Percentiles rank a stretch among this genome's conserved stretches.
Evolutionary conservation across 768 basidiomycete species (phyloP).

Genomic region (Mycena amicta): DNA sequence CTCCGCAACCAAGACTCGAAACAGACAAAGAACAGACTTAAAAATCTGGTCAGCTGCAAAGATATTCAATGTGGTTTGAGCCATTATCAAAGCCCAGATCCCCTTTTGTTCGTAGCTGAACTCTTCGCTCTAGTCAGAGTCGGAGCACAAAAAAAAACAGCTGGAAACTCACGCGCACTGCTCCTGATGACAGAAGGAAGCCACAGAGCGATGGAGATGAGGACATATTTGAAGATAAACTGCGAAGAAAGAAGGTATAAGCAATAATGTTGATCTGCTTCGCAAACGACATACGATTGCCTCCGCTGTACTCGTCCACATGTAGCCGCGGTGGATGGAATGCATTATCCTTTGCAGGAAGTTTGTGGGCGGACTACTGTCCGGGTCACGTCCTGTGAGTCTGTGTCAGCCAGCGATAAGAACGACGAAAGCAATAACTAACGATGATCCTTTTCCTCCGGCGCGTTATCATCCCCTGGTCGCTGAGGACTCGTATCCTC

Average conservation of each 20-base stretch:
- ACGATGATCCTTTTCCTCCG: slow-evolving; percentile 16
- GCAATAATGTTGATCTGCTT: not conserved
- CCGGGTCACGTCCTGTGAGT: slow-evolving; percentile 37
- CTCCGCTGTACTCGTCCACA: slow-evolving; percentile 45
- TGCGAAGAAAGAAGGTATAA: slow-evolving; percentile 23
- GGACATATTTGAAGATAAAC: slow-evolving; percentile 54
- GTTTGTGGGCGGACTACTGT: slow-evolving; percentile 50
- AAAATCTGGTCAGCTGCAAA: slow-evolving; percentile 61
- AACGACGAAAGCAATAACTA: slow-evolving; percentile 6
- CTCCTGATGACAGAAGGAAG: slow-evolving; percentile 44
- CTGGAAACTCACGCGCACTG: slow-evolving; percentile 45
- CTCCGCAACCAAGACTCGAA: not conserved
- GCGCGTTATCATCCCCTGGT: slow-evolving; percentile 22
- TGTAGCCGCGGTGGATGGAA: slow-evolving; percentile 34
- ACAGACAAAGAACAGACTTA: slow-evolving; percentile 35
- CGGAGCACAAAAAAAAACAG: no score
- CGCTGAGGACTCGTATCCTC: slow-evolving; percentile 23
- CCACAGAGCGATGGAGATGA: slow-evolving; percentile 55
- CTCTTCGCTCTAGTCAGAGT: slow-evolving; percentile 26
- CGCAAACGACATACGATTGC: slow-evolving; percentile 34
- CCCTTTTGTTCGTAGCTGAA: slow-evolving; percentile 49
- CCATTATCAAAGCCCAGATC: slow-evolving; percentile 62
- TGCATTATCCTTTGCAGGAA: slow-evolving; percentile 42
- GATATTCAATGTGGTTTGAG: slow-evolving; percentile 58
- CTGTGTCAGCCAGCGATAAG: not conserved